Percentiles rank a stretch among this genome's conserved stretches.
Conservation (phyloP, 1,139 yeast genomes). For the Hemisphaericaspora xylofermentans region DNA sequence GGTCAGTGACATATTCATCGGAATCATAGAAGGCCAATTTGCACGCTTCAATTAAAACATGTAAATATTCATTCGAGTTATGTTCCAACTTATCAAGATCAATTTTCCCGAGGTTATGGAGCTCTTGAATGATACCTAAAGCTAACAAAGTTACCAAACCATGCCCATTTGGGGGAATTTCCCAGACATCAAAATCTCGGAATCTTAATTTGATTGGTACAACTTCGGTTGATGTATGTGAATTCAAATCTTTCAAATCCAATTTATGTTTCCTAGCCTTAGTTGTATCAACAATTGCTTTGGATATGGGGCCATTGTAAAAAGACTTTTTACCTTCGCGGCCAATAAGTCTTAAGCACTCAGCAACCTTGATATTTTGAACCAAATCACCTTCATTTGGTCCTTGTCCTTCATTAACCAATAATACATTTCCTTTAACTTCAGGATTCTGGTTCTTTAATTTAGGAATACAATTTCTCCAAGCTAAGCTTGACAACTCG, state of each 20-base stretch:
- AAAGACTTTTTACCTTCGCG: slow-evolving; percentile 61
- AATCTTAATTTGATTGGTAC: slow-evolving; percentile 57
- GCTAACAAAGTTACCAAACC: slow-evolving; percentile 73
- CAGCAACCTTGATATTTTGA: slow-evolving; percentile 53
- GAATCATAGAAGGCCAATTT: slow-evolving; percentile 77
- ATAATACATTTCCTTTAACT: slow-evolving; percentile 35
- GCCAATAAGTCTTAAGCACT: slow-evolving; percentile 53
- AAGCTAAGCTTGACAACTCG: slow-evolving; percentile 54
- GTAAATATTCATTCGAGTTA: slow-evolving; percentile 72
- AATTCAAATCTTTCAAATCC: slow-evolving; percentile 51
- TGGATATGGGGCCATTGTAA: slow-evolving; percentile 68
- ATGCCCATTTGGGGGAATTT: slow-evolving; percentile 80
- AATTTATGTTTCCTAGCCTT: slow-evolving; percentile 55
- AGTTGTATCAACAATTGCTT: slow-evolving; percentile 59
- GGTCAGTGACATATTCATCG: slow-evolving; percentile 71
- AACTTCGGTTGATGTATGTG: slow-evolving; percentile 58
- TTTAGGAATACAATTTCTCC: slow-evolving; percentile 43
- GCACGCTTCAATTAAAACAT: slow-evolving; percentile 64
- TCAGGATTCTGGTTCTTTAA: slow-evolving; percentile 38
- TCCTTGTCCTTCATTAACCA: slow-evolving; percentile 30
- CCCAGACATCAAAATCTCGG: slow-evolving; percentile 55
- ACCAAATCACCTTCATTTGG: slow-evolving; percentile 66
- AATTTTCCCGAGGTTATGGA: slow-evolving; percentile 48
- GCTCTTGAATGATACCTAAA: slow-evolving; percentile 60
- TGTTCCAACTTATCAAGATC: slow-evolving; percentile 51